Conservation (phyloP, 768 basidiomycete genomes). For the Grammothele lineata region DNA sequence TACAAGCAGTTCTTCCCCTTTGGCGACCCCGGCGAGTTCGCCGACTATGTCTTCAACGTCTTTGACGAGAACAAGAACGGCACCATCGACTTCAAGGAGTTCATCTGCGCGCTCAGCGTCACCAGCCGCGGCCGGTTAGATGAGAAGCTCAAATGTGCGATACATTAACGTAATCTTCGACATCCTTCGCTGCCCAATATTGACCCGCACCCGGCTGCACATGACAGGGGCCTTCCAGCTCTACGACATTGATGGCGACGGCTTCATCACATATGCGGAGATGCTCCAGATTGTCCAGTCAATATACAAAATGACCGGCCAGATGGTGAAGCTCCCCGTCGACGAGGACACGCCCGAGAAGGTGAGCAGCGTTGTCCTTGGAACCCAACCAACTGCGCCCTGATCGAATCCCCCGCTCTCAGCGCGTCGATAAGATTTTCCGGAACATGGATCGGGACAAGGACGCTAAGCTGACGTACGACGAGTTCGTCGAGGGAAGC, state of each 20-base stretch:
- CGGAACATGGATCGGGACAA: constrained; percentile 95
- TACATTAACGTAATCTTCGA: constrained; percentile 17
- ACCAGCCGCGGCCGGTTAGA: constrained; percentile 91
- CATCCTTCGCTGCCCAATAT: not conserved
- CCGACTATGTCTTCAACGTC: constrained; percentile 98
- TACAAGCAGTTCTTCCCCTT: constrained; percentile 99
- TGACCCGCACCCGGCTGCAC: not conserved
- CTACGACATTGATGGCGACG: constrained; percentile 98
- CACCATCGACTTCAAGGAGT: constrained; percentile 99
- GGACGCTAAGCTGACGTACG: constrained; percentile 88
- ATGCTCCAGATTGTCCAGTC: constrained; percentile 98
- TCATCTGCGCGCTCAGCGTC: constrained; percentile 95
- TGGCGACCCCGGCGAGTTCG: constrained; percentile 94
- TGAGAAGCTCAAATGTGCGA: constrained; percentile 97
- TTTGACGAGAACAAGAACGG: constrained; percentile 94
- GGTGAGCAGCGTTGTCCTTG: constrained; percentile 46
- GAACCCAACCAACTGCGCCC: too few relatives aligned
- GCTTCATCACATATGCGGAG: constrained; percentile 96
- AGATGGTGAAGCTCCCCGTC: constrained; percentile 97
- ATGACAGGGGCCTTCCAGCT: constrained; percentile 95
- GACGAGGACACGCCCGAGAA: constrained; percentile 99
- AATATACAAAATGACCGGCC: constrained; percentile 99
- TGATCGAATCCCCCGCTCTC: not conserved
- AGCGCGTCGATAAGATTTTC: constrained; percentile 99
- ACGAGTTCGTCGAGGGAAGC: constrained; percentile 97